Conservation (phyloP, 1,139 yeast genomes). For the Tardiomyces digboiensis region DNA sequence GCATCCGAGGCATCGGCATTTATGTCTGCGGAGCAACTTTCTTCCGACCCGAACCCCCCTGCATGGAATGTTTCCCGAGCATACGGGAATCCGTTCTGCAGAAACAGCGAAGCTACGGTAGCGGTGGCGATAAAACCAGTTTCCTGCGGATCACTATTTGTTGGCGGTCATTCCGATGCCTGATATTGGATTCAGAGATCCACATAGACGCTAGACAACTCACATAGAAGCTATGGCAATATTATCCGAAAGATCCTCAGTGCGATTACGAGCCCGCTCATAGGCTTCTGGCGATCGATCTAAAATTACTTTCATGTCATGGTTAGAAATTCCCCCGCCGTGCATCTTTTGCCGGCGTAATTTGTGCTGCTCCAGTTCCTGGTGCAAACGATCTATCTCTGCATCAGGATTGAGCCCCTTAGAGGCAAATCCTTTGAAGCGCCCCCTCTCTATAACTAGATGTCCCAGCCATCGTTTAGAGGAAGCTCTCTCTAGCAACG, state of each 20-base stretch:
- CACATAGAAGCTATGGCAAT: no score
- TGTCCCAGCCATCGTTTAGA: constrained; percentile 73
- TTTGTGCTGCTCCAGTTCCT: constrained; percentile 11
- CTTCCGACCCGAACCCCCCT: no score
- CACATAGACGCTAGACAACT: no score
- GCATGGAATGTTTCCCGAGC: no score
- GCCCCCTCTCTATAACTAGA: constrained; percentile 77
- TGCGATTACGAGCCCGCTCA: constrained; percentile 10
- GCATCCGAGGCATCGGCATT: no score
- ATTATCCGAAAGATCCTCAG: constrained; percentile 8
- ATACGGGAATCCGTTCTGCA: no score
- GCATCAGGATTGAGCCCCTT: constrained; percentile 17
- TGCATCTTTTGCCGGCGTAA: constrained; percentile 5
- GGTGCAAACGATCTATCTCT: constrained; percentile 19
- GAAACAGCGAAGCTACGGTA: no score
- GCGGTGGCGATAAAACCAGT: no score
- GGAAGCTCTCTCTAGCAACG: constrained; percentile 65
- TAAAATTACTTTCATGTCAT: constrained; percentile 43
- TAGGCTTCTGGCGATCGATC: constrained; percentile 46
- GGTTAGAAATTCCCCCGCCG: constrained; percentile 23
- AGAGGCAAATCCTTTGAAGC: constrained; percentile 45
- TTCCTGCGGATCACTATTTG: no score
- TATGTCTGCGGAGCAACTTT: no score
- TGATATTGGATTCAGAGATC: no score
- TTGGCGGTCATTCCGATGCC: no score